Conservation (phyloP, 2,329 filamentous ascomycete species). For the Paracoccidioides lutzii region DNA sequence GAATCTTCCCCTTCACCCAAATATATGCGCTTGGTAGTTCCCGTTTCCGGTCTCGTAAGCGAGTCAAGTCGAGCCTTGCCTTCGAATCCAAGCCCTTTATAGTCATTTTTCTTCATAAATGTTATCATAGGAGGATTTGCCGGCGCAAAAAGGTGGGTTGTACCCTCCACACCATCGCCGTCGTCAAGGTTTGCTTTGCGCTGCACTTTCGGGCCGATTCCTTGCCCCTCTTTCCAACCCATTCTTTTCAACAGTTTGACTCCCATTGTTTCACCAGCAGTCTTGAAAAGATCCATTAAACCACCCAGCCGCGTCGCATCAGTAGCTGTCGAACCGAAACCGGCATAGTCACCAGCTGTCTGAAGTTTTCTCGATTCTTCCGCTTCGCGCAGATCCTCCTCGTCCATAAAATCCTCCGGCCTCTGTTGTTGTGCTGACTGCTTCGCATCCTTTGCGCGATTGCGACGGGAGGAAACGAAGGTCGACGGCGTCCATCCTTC, state of each 20-base stretch:
- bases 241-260: constrained; percentile 74
- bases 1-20: constrained; percentile 20
- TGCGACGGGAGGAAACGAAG: constrained; percentile 78
- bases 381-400: constrained; percentile 80
- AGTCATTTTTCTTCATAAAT: constrained; percentile 33
- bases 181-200: constrained; percentile 58
- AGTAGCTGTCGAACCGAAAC: constrained; percentile 54
- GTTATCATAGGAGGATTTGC: constrained; percentile 57
- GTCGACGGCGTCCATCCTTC: constrained; percentile 92
- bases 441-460: constrained; percentile 58
- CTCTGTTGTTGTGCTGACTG: constrained; percentile 40
- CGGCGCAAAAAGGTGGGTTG: constrained; percentile 69
- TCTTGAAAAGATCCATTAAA: constrained; percentile 60
- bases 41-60: constrained; percentile 7
- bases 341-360: constrained; percentile 60
- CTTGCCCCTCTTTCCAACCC: constrained; percentile 93
- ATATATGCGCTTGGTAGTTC: constrained; percentile 13
- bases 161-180: constrained; percentile 32
- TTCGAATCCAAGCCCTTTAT: constrained; percentile 36
- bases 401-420: constrained; percentile 93
- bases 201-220: constrained; percentile 74
- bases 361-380: constrained; percentile 65
- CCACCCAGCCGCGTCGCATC: constrained; percentile 40
- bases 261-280: constrained; percentile 72
- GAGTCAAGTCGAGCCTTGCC: constrained; percentile 26